phyloP scores from a whole-genome alignment of 2,329 filamentous ascomycete species.

The Phialophora chinensis region DNA sequence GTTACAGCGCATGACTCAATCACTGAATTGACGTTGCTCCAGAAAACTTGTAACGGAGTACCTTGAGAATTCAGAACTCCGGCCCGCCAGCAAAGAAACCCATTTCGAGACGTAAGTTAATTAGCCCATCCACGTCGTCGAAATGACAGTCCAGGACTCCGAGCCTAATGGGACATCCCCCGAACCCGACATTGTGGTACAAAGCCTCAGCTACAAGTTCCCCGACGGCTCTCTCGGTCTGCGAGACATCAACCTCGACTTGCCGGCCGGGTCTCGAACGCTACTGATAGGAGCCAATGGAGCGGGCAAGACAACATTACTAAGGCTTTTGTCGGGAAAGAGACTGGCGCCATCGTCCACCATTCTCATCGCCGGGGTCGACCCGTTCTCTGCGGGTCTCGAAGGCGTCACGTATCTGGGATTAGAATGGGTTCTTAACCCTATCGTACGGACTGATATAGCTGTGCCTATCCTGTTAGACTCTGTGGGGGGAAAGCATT shows the following conservation, averaged over 20 bases:
- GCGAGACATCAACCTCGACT: conserved; percentile 71
- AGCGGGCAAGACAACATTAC: conserved; percentile 94
- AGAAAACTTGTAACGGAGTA: background rate
- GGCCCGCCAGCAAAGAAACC: no score
- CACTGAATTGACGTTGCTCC: background rate
- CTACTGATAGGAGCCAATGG: conserved; percentile 94
- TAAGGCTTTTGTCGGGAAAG: conserved; percentile 93
- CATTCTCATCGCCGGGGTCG: conserved; percentile 79
- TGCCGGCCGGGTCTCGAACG: conserved; percentile 84
- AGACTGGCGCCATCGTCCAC: conserved; percentile 79
- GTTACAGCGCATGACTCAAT: background rate
- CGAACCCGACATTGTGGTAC: conserved; percentile 71
- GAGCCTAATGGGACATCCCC: conserved; percentile 1
- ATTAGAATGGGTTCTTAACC: conserved; percentile 97
- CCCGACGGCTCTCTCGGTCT: conserved; percentile 83
- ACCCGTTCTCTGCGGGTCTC: conserved; percentile 88
- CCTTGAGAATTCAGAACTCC: background rate
- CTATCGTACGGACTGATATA: conserved; percentile 93
- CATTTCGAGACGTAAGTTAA: background rate
- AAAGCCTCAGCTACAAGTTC: conserved; percentile 83
- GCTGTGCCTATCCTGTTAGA: conserved; percentile 83
- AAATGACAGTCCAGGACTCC: background rate
- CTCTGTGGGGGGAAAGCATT: conserved; percentile 85
- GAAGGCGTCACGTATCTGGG: conserved; percentile 97
- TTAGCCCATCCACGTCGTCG: background rate